Conservation (phyloP, 805 yeast species). For the Yarrowia osloensis region DNA sequence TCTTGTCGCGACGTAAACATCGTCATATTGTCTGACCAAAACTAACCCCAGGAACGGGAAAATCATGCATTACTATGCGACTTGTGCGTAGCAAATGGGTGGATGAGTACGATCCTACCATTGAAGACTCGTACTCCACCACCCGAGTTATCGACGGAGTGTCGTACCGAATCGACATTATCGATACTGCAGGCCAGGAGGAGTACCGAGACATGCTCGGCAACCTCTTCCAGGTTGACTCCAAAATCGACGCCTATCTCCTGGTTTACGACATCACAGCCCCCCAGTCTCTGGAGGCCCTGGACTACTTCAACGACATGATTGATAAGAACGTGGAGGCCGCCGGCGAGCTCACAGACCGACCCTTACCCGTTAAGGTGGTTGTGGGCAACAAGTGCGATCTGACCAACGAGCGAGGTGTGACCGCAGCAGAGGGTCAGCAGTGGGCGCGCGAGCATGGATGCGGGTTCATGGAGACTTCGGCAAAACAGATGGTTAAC, state of each 20-base stretch:
- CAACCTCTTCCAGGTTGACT: conserved; percentile 38
- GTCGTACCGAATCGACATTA: conserved; percentile 55
- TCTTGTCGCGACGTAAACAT: background rate
- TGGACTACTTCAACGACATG: conserved; percentile 42
- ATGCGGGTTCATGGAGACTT: conserved; percentile 81
- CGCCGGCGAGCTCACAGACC: conserved; percentile 48
- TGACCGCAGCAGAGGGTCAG: conserved; percentile 54
- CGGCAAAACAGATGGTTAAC: conserved; percentile 82
- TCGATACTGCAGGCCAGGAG: conserved; percentile 81
- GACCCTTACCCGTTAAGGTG: conserved; percentile 61
- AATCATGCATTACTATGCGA: conserved; percentile 43
- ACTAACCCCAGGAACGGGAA: conserved; percentile 35
- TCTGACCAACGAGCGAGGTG: conserved; percentile 58
- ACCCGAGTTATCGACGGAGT: conserved; percentile 49
- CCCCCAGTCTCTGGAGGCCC: conserved; percentile 39
- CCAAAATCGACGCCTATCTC: conserved; percentile 41
- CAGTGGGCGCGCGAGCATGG: conserved; percentile 61
- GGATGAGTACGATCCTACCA: conserved; percentile 45
- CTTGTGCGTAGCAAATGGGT: conserved; percentile 42
- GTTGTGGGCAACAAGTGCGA: conserved; percentile 72
- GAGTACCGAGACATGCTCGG: conserved; percentile 68
- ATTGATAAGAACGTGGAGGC: conserved; percentile 68
- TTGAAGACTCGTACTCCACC: conserved; percentile 42
- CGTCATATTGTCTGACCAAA: no score
- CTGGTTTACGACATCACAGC: conserved; percentile 43